A percentile compares a stretch with the other conserved stretches of the same genome.
phyloP scores from a whole-genome alignment of 1,139 yeast species.

The Debaryomyces subglobosus region DNA sequence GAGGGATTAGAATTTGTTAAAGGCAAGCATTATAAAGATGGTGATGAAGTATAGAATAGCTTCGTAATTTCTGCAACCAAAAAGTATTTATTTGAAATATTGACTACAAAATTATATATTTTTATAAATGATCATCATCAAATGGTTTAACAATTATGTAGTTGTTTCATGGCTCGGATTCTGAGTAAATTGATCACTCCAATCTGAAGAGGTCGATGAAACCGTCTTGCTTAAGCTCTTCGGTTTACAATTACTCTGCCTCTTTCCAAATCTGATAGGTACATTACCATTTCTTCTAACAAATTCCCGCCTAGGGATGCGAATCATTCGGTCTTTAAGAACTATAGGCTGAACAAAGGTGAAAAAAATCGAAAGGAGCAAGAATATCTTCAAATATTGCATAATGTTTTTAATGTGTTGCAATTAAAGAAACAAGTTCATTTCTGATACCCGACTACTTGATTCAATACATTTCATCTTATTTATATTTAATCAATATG shows the following conservation, averaged over 20 bases:
- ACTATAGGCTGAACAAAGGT: not conserved
- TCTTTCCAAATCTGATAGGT: slow-evolving; percentile 5
- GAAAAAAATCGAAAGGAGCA: not conserved
- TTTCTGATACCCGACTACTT: not conserved
- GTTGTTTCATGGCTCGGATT: slow-evolving; percentile 8
- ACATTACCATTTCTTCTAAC: not conserved
- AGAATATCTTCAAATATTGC: not conserved
- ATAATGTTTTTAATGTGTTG: not conserved
- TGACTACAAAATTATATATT: not conserved
- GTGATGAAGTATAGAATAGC: slow-evolving; percentile 25
- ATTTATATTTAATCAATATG: not conserved
- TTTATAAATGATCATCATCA: not conserved
- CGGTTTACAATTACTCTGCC: slow-evolving; percentile 1
- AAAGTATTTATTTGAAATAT: slow-evolving; percentile 4
- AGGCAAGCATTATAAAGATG: slow-evolving; percentile 52
- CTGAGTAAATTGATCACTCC: slow-evolving; percentile 6
- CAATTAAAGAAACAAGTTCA: not conserved
- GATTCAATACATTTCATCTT: not conserved
- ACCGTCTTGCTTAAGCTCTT: not conserved
- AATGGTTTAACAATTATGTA: not conserved
- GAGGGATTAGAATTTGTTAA: slow-evolving; percentile 71
- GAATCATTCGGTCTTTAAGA: not conserved
- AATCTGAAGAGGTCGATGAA: slow-evolving; percentile 3
- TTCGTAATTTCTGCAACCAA: not conserved
- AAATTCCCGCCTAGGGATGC: not conserved